These are phyloP conservation scores for Tulasnella sp. DNA, from an alignment of 768 basidiomycete genomes.

Conservation along the genomic window DNA sequence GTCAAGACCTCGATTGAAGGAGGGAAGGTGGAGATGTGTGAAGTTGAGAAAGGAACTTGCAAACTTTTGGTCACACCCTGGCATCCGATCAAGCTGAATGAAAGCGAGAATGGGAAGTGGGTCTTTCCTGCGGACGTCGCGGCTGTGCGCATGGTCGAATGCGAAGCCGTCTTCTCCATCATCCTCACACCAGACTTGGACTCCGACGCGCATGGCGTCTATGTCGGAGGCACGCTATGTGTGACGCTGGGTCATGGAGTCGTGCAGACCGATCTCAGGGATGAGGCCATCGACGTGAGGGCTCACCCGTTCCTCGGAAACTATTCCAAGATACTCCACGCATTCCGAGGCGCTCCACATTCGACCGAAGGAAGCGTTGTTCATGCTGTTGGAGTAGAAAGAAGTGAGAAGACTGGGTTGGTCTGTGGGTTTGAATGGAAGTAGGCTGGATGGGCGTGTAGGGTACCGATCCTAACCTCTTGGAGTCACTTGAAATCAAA, in stretches of 20 bases:
- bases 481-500: too few relatives aligned
- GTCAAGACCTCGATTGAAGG: conserved; percentile 2
- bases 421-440: too few relatives aligned
- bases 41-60: conserved; percentile 4
- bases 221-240: conserved; percentile 14
- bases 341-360: conserved; percentile 1
- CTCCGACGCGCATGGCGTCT: conserved; percentile 14
- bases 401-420: too few relatives aligned
- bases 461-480: too few relatives aligned
- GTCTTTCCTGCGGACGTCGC: conserved; percentile 18
- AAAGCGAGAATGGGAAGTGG: conserved; percentile 11
- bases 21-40: conserved; percentile 3
- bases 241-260: conserved; percentile 18
- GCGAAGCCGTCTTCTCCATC: conserved; percentile 19
- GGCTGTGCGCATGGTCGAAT: neutral
- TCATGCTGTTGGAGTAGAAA: neutral
- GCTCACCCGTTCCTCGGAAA: conserved; percentile 18
- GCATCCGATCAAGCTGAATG: conserved; percentile 15
- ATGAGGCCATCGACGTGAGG: conserved; percentile 6
- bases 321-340: conserved; percentile 10
- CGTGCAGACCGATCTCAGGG: neutral
- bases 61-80: conserved; percentile 18
- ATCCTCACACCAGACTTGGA: conserved; percentile 12
- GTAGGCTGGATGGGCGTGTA: too few relatives aligned
- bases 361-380: conserved; percentile 3